Evolutionary conservation across 352 stramenopile species (phyloP), one percentile per base, ranked within the genome.

Genomic region (Nothophytophthora sp.): DNA sequence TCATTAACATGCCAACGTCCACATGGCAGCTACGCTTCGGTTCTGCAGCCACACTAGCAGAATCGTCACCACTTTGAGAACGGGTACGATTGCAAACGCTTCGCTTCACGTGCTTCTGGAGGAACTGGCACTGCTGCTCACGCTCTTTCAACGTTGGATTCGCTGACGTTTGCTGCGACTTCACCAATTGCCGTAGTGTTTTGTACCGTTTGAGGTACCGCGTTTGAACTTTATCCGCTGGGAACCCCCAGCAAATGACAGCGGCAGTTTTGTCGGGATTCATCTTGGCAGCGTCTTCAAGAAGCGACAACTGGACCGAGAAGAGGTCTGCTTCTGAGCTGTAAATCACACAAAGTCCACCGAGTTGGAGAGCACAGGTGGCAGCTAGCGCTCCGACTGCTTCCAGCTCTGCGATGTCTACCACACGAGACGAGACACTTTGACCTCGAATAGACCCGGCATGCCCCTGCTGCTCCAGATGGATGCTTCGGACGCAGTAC

Each of bases 311-410:
- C 28, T 82, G 70, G 18, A 66, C 39, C 4, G 22, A 57, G 10
- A 60, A 39, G 18, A 80, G 41, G 11, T 77, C 60, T 33, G 75
- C 55, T 16, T 25, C 38, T 13, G 60, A 51, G 8, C 40, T 52
- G 35, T 37, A 49, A 5, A 72, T 2, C 1, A 55, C 33, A 3
- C 60, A 23, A 0, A 80, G 28, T 10, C 42, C 20, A 23, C 75
- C 67, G 13, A 86, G 36, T 8, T 81, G 67, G 7, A 86, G 46
- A 7, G 71, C 69, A 49, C 63, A 81, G 22, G 40, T 73, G 18
- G 67, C 71, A 28, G 63, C 55, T n/a, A 67, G 12, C 6, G 42
- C 55, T 18, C 74, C 66, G 10, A 69, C 4, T 13, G 2, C 11
- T 41, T 49, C 25, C 11, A 16, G 56, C 40, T 34, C 23, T 54